Evolutionary conservation across 768 basidiomycete genomes (phyloP).

Genomic region (Lentinus tigrinus): DNA sequence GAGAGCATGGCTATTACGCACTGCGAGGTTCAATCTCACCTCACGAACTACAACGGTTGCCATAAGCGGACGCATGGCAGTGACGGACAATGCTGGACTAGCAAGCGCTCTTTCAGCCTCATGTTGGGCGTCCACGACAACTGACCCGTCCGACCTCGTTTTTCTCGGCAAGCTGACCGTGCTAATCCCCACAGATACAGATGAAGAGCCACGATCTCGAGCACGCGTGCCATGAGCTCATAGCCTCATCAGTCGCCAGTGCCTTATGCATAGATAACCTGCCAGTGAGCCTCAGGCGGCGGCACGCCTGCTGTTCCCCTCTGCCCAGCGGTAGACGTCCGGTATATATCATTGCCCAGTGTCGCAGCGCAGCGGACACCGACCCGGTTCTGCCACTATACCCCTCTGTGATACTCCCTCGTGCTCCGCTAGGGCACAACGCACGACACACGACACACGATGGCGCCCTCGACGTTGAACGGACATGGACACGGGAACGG

Average conservation of each 20-base stretch:
- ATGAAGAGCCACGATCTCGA: background rate
- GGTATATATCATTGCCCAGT: background rate
- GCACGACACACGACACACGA: background rate
- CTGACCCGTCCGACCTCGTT: background rate
- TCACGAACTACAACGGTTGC: slow-evolving; percentile 1
- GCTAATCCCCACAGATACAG: background rate
- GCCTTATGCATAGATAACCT: background rate
- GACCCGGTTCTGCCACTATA: background rate
- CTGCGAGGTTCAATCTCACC: background rate
- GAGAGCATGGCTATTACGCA: background rate
- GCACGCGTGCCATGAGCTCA: background rate
- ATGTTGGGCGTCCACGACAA: background rate
- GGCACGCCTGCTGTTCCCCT: slow-evolving; percentile 10
- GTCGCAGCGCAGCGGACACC: background rate
- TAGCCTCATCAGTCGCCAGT: slow-evolving; percentile 1
- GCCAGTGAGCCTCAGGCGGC: background rate
- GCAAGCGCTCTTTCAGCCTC: background rate
- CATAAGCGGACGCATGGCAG: background rate
- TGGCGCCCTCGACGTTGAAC: background rate
- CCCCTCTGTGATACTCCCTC: background rate
- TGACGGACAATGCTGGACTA: too few relatives aligned
- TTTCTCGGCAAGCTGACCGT: background rate
- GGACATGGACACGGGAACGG: too few relatives aligned
- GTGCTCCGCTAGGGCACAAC: background rate
- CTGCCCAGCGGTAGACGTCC: slow-evolving; percentile 10